Percentiles rank a stretch among this genome's conserved stretches.
Evolutionary conservation across 495 filamentous ascomycete species (phyloP).

Genomic region (Hypoxylon fragiforme): DNA sequence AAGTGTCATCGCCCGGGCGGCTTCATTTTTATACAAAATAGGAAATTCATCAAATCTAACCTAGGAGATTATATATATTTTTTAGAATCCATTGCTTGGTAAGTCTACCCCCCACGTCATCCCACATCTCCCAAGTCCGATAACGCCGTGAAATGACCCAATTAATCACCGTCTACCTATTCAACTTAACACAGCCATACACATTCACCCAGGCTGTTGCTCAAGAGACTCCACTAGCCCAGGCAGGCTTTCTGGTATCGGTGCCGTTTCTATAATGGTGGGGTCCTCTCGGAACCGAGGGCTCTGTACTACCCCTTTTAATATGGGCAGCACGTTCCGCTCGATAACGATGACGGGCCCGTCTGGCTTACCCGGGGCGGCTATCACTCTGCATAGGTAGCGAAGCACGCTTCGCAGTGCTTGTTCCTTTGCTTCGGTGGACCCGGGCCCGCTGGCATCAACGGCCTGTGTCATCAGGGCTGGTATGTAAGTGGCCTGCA

Average conservation of each 20-base stretch:
- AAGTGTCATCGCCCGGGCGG: no score
- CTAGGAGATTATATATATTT: neutral
- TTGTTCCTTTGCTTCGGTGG: slow-evolving; percentile 11
- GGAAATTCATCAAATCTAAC: no score
- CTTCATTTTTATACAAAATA: no score
- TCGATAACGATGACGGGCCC: slow-evolving; percentile 26
- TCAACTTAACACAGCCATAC: no score
- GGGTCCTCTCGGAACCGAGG: slow-evolving; percentile 20
- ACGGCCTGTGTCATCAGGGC: slow-evolving; percentile 35
- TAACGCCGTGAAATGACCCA: neutral
- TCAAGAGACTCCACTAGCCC: slow-evolving; percentile 5
- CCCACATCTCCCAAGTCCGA: neutral
- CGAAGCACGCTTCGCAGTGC: slow-evolving; percentile 23
- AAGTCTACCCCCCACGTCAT: neutral
- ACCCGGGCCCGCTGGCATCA: slow-evolving; percentile 5
- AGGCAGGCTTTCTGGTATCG: slow-evolving; percentile 18
- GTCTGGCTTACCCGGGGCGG: slow-evolving; percentile 9
- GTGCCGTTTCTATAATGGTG: slow-evolving; percentile 16
- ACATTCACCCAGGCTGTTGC: neutral
- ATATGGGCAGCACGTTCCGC: slow-evolving; percentile 18
- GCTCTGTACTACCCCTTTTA: slow-evolving; percentile 23
- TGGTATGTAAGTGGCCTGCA: slow-evolving; percentile 45
- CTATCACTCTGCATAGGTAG: slow-evolving; percentile 26
- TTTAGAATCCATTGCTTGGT: neutral
- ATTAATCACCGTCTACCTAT: no score